These are phyloP conservation scores for Alternaria rosae DNA, from an alignment of 2,329 filamentous ascomycete genomes.

Conservation along the genomic window DNA sequence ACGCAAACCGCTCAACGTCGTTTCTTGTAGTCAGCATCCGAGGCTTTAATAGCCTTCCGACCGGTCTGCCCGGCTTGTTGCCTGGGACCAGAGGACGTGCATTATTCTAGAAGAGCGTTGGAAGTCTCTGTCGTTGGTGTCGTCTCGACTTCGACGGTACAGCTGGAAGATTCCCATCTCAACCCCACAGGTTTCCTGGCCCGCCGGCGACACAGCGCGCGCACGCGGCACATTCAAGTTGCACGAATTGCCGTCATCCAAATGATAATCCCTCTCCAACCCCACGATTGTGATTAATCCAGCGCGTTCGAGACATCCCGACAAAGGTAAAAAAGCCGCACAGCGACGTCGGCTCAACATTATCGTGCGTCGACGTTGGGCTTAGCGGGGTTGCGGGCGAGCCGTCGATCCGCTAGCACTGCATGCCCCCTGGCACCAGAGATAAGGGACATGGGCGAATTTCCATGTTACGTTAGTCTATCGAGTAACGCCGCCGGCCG, in stretches of 20 bases:
- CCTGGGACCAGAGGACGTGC: slow-evolving; percentile 11
- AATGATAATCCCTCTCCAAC: slow-evolving; percentile 25
- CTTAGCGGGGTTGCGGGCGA: slow-evolving; percentile 28
- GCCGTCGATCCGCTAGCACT: slow-evolving; percentile 35
- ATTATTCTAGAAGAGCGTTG: slow-evolving; percentile 12
- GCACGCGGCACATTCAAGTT: slow-evolving; percentile 5
- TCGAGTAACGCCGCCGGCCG: slow-evolving; percentile 42
- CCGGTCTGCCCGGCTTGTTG: slow-evolving; percentile 12
- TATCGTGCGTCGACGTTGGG: slow-evolving; percentile 36
- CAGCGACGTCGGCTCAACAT: slow-evolving; percentile 42
- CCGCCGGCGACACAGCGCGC: slow-evolving; percentile 12
- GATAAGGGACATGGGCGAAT: slow-evolving; percentile 35
- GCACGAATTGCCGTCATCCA: slow-evolving; percentile 22
- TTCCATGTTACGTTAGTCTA: slow-evolving; percentile 34
- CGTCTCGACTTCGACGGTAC: slow-evolving; percentile 8
- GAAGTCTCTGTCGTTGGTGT: neutral
- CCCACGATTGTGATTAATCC: slow-evolving; percentile 35
- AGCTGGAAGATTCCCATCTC: slow-evolving; percentile 18
- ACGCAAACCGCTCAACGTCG: slow-evolving; percentile 22
- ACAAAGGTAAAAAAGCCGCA: slow-evolving; percentile 32
- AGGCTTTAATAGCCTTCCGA: slow-evolving; percentile 12
- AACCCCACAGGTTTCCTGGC: slow-evolving; percentile 31
- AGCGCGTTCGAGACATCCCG: slow-evolving; percentile 12
- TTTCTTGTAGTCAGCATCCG: slow-evolving; percentile 40
- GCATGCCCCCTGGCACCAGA: slow-evolving; percentile 24